These are phyloP conservation scores for Solanum piurae DNA, from an alignment of 257 asterid species.

Conservation along the genomic window DNA sequence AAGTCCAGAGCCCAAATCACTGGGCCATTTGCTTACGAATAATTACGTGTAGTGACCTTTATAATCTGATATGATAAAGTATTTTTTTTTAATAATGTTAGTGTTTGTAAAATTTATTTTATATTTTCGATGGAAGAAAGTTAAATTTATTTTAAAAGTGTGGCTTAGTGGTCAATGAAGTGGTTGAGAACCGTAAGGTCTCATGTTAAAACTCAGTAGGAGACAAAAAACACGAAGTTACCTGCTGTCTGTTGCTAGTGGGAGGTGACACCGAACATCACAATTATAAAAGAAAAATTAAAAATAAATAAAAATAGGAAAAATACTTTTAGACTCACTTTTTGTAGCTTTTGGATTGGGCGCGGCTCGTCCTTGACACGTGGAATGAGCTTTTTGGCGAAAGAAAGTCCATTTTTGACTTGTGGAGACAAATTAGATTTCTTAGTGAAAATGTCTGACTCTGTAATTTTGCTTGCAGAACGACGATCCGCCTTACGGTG, in stretches of 20 bases:
- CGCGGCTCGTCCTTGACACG: conserved; percentile 26
- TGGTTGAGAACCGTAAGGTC: neutral
- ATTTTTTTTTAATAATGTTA: too few relatives aligned
- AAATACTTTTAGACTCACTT: conserved; percentile 12
- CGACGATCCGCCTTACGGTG: neutral
- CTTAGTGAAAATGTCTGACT: neutral
- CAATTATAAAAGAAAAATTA: too few relatives aligned
- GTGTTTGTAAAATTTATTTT: neutral
- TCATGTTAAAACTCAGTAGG: neutral
- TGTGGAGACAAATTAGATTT: neutral
- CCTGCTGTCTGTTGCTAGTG: neutral
- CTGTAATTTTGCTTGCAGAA: neutral
- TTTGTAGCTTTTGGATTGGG: conserved; percentile 38
- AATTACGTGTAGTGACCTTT: neutral
- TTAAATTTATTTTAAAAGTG: neutral
- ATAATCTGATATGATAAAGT: neutral
- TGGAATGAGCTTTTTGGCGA: conserved; percentile 21
- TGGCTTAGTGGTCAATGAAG: too few relatives aligned
- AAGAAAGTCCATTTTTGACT: conserved; percentile 4
- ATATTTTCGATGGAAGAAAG: neutral
- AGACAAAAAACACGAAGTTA: neutral
- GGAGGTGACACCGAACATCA: neutral
- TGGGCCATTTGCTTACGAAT: too few relatives aligned
- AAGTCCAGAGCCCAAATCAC: too few relatives aligned
- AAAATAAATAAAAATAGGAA: neutral